These are phyloP conservation scores for Plantago ovata DNA, from an alignment of 257 asterid genomes.

Conservation along the genomic window DNA sequence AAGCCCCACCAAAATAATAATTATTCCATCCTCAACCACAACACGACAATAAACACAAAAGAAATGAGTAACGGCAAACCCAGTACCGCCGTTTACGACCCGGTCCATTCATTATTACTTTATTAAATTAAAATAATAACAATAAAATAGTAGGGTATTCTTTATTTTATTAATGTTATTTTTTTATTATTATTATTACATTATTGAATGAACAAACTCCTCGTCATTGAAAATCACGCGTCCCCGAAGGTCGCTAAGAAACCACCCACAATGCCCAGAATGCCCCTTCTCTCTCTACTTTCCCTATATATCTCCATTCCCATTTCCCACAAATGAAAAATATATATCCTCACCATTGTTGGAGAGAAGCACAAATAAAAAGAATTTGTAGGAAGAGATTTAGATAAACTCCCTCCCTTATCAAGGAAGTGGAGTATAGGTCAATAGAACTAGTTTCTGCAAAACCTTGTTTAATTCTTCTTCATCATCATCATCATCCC, in stretches of 20 bases:
- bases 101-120: background rate
- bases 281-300: background rate
- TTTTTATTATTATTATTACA: background rate
- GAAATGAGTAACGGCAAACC: background rate
- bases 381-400: too few relatives aligned
- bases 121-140: too few relatives aligned
- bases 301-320: slow-evolving; percentile 4
- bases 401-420: slow-evolving; percentile 7
- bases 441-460: background rate
- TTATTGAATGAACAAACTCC: background rate
- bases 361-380: background rate
- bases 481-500: background rate
- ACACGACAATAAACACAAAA: background rate
- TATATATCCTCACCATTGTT: background rate
- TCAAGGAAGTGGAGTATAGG: slow-evolving; percentile 14
- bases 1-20: background rate
- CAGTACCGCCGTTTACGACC: background rate
- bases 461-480: background rate
- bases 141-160: too few relatives aligned
- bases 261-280: background rate
- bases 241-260: slow-evolving; percentile 3
- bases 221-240: slow-evolving; percentile 2
- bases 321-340: background rate
- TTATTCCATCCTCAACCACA: background rate
- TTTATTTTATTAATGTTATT: background rate